These are phyloP conservation scores for Aspergillus novofumigatus DNA, from an alignment of 2,329 filamentous ascomycete species.

Conservation along the genomic window DNA sequence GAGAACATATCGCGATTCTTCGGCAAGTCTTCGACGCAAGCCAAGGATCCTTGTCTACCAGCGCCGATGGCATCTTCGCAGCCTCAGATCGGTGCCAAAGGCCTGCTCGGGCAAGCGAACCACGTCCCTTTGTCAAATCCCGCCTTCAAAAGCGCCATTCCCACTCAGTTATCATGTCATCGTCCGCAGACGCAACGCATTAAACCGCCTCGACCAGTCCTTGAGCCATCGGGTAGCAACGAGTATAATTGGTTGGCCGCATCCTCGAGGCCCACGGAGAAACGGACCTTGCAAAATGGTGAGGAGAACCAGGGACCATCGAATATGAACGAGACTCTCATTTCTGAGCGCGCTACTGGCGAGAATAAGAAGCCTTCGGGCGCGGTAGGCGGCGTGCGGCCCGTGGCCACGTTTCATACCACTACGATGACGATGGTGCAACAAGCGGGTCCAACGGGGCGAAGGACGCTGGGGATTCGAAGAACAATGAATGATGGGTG, in stretches of 20 bases:
- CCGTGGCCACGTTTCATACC: slow-evolving; percentile 35
- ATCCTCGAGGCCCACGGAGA: slow-evolving; percentile 19
- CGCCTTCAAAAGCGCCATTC: slow-evolving; percentile 14
- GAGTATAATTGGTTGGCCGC: slow-evolving; percentile 34
- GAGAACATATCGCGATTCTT: slow-evolving; percentile 54
- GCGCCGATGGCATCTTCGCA: slow-evolving; percentile 9
- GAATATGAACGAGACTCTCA: slow-evolving; percentile 7
- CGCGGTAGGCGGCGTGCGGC: slow-evolving; percentile 17
- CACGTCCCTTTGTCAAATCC: slow-evolving; percentile 5
- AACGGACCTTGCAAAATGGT: slow-evolving; percentile 11
- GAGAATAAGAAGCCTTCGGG: slow-evolving; percentile 24
- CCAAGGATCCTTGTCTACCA: slow-evolving; percentile 14
- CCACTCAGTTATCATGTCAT: slow-evolving; percentile 21
- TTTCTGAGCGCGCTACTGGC: slow-evolving; percentile 15
- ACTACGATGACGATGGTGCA: slow-evolving; percentile 38
- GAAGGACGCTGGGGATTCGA: slow-evolving; percentile 41
- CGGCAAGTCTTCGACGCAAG: slow-evolving; percentile 18
- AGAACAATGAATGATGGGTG: slow-evolving; percentile 41
- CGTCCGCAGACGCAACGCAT: slow-evolving; percentile 30
- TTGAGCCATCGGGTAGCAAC: slow-evolving; percentile 28
- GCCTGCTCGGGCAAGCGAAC: slow-evolving; percentile 4
- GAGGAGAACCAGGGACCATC: slow-evolving; percentile 8
- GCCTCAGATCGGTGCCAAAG: slow-evolving; percentile 9
- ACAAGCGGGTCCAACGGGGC: slow-evolving; percentile 18
- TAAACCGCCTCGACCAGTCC: slow-evolving; percentile 28